Conservation (phyloP, 1,284 basidiomycete genomes). For the Cutaneotrichosporon sp. region DNA sequence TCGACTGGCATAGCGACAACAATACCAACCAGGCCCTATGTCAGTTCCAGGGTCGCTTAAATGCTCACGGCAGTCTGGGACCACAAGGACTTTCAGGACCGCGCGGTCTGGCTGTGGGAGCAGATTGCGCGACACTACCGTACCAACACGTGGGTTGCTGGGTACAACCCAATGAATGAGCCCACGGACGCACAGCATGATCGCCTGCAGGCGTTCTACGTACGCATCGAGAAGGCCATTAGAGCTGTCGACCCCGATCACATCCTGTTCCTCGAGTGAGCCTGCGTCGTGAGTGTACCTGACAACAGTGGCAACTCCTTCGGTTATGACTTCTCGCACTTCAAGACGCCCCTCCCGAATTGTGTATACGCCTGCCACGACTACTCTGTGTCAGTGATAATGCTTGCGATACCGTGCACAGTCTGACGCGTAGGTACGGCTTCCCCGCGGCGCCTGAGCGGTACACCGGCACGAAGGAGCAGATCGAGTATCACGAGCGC, state of each 20-base stretch:
- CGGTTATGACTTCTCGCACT: conserved; percentile 66
- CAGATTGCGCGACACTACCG: conserved; percentile 61
- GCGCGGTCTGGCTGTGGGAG: conserved; percentile 63
- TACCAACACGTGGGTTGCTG: conserved; percentile 58
- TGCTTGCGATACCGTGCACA: no score
- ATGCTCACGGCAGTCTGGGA: conserved; percentile 55
- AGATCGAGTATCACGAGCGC: conserved; percentile 50
- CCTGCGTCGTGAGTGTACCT: conserved; percentile 27
- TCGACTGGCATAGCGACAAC: conserved; percentile 43
- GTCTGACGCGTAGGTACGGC: no score
- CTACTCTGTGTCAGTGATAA: conserved; percentile 56
- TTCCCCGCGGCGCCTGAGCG: conserved; percentile 4
- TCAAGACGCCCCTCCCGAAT: conserved; percentile 58
- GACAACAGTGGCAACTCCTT: conserved; percentile 57
- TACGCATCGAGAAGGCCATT: conserved; percentile 60
- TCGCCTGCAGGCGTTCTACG: conserved; percentile 59
- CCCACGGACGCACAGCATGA: conserved; percentile 56
- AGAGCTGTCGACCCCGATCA: conserved; percentile 60
- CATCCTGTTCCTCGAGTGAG: conserved; percentile 39
- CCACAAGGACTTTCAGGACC: conserved; percentile 70
- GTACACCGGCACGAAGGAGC: conserved; percentile 48
- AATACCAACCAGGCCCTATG: conserved; percentile 35
- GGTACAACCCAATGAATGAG: conserved; percentile 71
- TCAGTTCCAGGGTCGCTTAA: no score
- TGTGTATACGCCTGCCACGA: conserved; percentile 72